Conservation (phyloP, 352 stramenopile species). For the Phytophthora idaei region DNA sequence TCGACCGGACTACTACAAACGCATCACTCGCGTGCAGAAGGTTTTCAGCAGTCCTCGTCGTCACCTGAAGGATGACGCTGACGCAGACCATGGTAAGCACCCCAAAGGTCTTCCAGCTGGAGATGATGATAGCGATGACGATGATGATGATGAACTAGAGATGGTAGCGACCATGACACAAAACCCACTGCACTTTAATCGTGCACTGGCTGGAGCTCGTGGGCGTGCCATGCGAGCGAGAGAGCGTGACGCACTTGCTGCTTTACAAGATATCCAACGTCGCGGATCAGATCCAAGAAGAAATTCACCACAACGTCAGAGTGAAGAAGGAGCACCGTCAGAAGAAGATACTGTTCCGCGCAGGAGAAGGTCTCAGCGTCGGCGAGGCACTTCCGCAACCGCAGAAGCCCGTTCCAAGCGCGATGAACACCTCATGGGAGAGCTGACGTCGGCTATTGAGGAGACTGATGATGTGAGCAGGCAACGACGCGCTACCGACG, state of each 20-base stretch:
- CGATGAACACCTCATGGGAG: conserved; percentile 18
- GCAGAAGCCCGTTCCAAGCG: conserved; percentile 2
- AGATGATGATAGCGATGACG: conserved; percentile 33
- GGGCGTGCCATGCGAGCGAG: conserved; percentile 39
- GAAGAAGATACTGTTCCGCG: conserved; percentile 16
- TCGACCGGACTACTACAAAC: conserved; percentile 64
- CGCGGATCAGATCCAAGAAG: conserved; percentile 40
- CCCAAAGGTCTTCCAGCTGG: background rate
- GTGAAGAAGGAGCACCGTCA: conserved; percentile 1
- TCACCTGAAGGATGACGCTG: conserved; percentile 22
- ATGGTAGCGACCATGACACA: conserved; percentile 75
- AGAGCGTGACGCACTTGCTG: conserved; percentile 56
- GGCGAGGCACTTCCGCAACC: conserved; percentile 2
- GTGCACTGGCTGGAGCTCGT: conserved; percentile 41
- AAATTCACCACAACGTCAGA: conserved; percentile 25
- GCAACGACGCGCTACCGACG: background rate
- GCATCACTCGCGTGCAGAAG: conserved; percentile 66
- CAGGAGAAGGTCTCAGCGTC: conserved; percentile 25
- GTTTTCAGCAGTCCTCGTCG: conserved; percentile 49
- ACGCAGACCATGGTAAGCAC: conserved; percentile 11
- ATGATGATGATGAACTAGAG: conserved; percentile 62
- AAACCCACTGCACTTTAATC: conserved; percentile 65
- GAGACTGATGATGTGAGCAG: conserved; percentile 2
- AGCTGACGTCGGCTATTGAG: conserved; percentile 32
- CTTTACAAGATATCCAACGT: conserved; percentile 60